Base-by-base conservation (phyloP, 306 rosid genomes). In the Geum urbanum region DNA sequence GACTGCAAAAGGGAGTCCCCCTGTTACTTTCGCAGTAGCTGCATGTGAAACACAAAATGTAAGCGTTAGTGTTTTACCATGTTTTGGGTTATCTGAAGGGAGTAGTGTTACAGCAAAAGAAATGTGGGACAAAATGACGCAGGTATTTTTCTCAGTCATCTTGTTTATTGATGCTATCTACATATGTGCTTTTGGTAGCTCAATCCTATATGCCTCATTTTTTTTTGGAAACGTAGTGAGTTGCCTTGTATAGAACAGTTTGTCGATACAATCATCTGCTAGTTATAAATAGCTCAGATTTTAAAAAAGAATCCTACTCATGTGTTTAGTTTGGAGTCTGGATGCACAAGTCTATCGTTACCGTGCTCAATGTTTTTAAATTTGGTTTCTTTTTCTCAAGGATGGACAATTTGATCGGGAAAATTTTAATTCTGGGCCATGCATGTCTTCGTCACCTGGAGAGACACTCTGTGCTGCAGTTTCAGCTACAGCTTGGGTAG, bases 11-110 rank as follows among this genome's bases (percentile, higher is more conserved):
- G 95, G 91, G 70, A 88, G 87, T 72, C 97, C 96, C 74, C 99
- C 99, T 61, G 99, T 88, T 68, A 90, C 97, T 32, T 94, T 94
- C 50, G 77, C 92, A 46, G 77, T 94, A 78, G 99, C 96, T 69
- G 99, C 99, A 70, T 88, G 97, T 57, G 99, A 94, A 79, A 90
- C 97, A 56, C 99, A 94, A 85, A 94, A 94, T 77, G 99, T 94
- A 35, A 91, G 81, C 43, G 97, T 94, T 55, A 88, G 92, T 40
- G 99, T 94, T 76, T 78, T 94, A 78, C 99, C 99, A 13, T 67
- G 82, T 74, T 94, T 94, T 84, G 96, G 96, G 77, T 84, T 91
- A 69, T 84, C 97, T 5, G 96, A 88, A 80, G 94, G 89, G 82
- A 87, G 91, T 76, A 10, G 10, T 9, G 16, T 67, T 39, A 91